Conservation (phyloP, 1,284 basidiomycete genomes). For the Ceratobasidium sp. region DNA sequence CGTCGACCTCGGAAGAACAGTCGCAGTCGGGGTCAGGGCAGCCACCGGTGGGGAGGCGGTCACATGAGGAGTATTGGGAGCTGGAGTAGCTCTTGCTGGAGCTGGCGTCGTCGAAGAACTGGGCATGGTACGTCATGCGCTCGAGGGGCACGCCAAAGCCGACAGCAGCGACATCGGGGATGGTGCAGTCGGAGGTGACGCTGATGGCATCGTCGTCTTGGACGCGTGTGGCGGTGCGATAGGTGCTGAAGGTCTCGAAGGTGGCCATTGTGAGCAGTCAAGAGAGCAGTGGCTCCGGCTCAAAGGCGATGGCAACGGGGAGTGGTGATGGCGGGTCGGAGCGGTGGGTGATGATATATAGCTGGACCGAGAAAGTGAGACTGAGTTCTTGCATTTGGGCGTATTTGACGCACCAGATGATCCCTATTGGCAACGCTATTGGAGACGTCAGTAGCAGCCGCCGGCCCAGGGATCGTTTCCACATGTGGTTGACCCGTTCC, state of each 20-base stretch:
- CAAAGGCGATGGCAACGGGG: neutral
- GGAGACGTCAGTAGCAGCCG: neutral
- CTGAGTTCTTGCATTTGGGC: slow-evolving; percentile 14
- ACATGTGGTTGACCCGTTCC: no score
- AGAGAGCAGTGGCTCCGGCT: no score
- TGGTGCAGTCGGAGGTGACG: slow-evolving; percentile 45
- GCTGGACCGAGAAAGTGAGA: slow-evolving; percentile 4
- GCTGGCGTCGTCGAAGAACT: slow-evolving; percentile 5
- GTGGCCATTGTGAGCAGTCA: slow-evolving; percentile 5
- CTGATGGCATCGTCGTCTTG: slow-evolving; percentile 46
- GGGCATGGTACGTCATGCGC: slow-evolving; percentile 40
- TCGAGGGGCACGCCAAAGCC: slow-evolving; percentile 48
- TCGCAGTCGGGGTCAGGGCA: slow-evolving; percentile 30
- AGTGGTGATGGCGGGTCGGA: neutral
- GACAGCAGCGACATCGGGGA: slow-evolving; percentile 40
- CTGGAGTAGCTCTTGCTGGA: slow-evolving; percentile 19
- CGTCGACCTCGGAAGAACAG: slow-evolving; percentile 13
- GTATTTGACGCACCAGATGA: no score
- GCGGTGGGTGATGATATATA: slow-evolving; percentile 22
- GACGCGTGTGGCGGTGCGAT: slow-evolving; percentile 5
- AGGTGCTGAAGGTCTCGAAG: neutral
- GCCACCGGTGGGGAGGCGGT: slow-evolving; percentile 21
- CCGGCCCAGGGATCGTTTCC: neutral
- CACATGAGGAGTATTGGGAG: slow-evolving; percentile 31
- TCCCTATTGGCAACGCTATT: no score